These are phyloP conservation scores for Plenodomus biglobosus DNA, from an alignment of 2,329 filamentous ascomycete genomes.

Conservation along the genomic window DNA sequence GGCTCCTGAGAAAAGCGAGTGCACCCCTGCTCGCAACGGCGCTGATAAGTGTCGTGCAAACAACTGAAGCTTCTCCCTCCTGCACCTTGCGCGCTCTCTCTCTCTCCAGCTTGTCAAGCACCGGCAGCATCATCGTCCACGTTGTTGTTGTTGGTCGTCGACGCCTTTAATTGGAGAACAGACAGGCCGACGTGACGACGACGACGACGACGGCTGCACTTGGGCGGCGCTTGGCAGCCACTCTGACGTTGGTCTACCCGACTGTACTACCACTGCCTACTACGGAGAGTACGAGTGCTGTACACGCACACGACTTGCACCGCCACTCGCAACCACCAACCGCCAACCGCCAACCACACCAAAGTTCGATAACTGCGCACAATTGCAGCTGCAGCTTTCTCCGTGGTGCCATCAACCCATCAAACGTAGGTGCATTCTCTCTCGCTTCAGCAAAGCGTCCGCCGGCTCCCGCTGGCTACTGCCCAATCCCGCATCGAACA, in stretches of 20 bases:
- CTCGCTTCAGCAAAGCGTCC: conserved; percentile 15
- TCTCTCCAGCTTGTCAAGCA: not conserved
- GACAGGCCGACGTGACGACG: not conserved
- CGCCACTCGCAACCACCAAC: not conserved
- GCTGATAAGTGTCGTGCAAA: conserved; percentile 2
- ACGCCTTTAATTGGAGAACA: not conserved
- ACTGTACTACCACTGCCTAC: no score
- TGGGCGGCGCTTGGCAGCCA: not conserved
- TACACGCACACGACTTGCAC: not conserved
- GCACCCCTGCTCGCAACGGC: not conserved
- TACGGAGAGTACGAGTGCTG: no score
- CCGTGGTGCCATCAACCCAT: not conserved
- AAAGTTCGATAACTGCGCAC: not conserved
- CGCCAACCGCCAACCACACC: not conserved
- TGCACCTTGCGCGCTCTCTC: conserved; percentile 7
- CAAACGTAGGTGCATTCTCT: conserved; percentile 20
- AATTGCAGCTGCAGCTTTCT: not conserved
- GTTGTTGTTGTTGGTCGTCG: not conserved
- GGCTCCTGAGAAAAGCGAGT: no score
- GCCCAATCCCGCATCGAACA: not conserved
- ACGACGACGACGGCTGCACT: not conserved
- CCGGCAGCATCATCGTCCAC: not conserved
- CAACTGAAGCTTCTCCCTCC: conserved; percentile 1
- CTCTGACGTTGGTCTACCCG: no score
- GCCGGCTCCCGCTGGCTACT: conserved; percentile 19